These are phyloP conservation scores for Neonectria ditissima DNA, from an alignment of 2,329 filamentous ascomycete genomes.

Conservation along the genomic window DNA sequence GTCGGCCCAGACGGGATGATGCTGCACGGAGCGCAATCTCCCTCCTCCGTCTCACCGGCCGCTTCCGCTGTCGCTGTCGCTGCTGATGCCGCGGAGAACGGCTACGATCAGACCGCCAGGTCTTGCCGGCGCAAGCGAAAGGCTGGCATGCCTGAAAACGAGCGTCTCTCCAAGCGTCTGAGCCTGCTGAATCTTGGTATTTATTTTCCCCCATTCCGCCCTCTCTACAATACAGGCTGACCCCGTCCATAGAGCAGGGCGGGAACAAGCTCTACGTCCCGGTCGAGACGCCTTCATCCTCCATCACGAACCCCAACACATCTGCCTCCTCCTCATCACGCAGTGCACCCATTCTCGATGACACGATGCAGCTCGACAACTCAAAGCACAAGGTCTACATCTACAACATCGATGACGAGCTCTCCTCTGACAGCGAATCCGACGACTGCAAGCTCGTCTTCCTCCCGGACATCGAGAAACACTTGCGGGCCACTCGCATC, in stretches of 20 bases:
- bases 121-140: constrained; percentile 65
- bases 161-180: constrained; percentile 87
- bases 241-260: constrained; percentile 71
- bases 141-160: constrained; percentile 69
- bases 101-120: constrained; percentile 36
- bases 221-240: constrained; percentile 13
- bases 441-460: constrained; percentile 77
- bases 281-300: constrained; percentile 61
- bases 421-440: constrained; percentile 64
- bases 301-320: constrained; percentile 28
- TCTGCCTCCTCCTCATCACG: constrained; percentile 32
- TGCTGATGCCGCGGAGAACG: constrained; percentile 4
- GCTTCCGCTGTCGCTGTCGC: constrained; percentile 23
- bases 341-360: constrained; percentile 53
- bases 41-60: constrained; percentile 38
- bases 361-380: constrained; percentile 87
- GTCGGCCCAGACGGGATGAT: constrained; percentile 45
- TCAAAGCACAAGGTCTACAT: constrained; percentile 91
- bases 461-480: constrained; percentile 86
- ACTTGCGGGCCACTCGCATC: constrained; percentile 77
- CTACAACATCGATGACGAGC: constrained; percentile 88
- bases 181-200: constrained; percentile 85
- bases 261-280: constrained; percentile 75
- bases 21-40: constrained; percentile 52
- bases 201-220: constrained; percentile 33